Base-by-base conservation (phyloP, 805 yeast genomes). In the Metschnikowia proteae region DNA sequence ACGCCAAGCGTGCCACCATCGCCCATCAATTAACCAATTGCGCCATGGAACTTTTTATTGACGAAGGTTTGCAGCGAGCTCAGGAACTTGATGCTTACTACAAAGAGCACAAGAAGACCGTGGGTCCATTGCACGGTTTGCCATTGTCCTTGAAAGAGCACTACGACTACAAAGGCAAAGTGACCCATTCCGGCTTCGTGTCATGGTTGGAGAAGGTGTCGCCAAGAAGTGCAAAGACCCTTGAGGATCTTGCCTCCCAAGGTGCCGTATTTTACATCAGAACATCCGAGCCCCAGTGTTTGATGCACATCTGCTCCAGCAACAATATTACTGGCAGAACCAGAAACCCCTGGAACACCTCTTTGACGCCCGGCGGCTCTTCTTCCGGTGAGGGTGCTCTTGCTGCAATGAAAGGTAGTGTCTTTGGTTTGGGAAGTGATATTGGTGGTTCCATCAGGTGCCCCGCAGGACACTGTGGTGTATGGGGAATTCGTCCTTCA, bases 381-480 rank as follows among this genome's bases (percentile, higher is more conserved):
- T 54, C 58, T 3, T 48, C 53, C 33, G 59, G 59, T 6, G 59
- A 56, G 29, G 59, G 59, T 33, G 59, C 55, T 4, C 49, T 56
- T 38, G 56, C 57, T 6, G 58, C 59, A 10, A 50, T 54, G 51
- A 53, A 53, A 25, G 59, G 59, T 31, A 48, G 55, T 29, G 58
- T 52, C 23, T 55, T 56, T 26, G 59, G 59, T 3, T 38, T 56
- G 38, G 59, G 59, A 4, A 52, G 57, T 35, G 59, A 56, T 34
- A 56, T 56, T 22, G 59, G 59, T 3, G 59, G 59, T 10, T 54
- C 58, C 33, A 53, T 56, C 38, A 45, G 59, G 25, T 44, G 53
- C 23, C 59, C 59, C 11, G 59, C 59, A 2, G 59, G 56, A 5
- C 53, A 54, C 38, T 55, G 59, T 32, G 59, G 59, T 5, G 57